Percentiles rank a stretch among this genome's conserved stretches.
phyloP scores from a whole-genome alignment of 192 early-diverging fungal species.

The Ambispora gerdemannii region DNA sequence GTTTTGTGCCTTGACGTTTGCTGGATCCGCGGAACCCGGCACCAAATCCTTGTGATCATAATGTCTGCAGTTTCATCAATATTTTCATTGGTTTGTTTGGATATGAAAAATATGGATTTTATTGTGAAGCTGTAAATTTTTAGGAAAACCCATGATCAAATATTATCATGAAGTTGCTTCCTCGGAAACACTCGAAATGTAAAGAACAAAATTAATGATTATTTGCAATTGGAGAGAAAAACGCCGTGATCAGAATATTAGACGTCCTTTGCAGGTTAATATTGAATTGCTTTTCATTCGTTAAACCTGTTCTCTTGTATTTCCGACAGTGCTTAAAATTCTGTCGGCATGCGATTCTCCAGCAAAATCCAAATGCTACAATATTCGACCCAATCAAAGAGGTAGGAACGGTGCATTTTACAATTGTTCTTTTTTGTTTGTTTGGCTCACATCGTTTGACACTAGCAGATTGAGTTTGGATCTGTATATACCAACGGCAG shows the following conservation, averaged over 20 bases:
- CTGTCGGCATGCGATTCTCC: background rate
- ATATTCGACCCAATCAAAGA: constrained; percentile 12
- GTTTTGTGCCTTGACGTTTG: constrained; percentile 4
- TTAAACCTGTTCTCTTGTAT: constrained; percentile 3
- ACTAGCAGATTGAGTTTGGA: constrained; percentile 1
- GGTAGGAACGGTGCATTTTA: constrained; percentile 7
- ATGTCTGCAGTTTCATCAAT: too few species aligned
- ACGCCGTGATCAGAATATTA: background rate
- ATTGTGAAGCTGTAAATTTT: constrained; percentile 8
- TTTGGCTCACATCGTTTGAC: constrained; percentile 7
- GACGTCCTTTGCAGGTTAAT: constrained; percentile 18
- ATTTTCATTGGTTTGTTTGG: constrained; percentile 6
- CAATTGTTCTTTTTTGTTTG: constrained; percentile 19
- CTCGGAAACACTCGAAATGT: constrained; percentile 9
- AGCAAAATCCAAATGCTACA: constrained; percentile 12
- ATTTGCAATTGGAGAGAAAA: background rate
- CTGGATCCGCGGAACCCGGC: background rate
- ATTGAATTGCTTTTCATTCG: constrained; percentile 7
- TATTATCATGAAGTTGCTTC: too few species aligned
- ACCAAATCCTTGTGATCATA: constrained; percentile 20
- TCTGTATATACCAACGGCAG: constrained; percentile 4
- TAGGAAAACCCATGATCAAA: too few species aligned
- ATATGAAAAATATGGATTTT: constrained; percentile 12
- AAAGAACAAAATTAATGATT: constrained; percentile 2
- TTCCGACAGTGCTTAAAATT: constrained; percentile 11